These are phyloP conservation scores for Ceratocystis destructans DNA, from an alignment of 2,329 filamentous ascomycete genomes.

Conservation along the genomic window DNA sequence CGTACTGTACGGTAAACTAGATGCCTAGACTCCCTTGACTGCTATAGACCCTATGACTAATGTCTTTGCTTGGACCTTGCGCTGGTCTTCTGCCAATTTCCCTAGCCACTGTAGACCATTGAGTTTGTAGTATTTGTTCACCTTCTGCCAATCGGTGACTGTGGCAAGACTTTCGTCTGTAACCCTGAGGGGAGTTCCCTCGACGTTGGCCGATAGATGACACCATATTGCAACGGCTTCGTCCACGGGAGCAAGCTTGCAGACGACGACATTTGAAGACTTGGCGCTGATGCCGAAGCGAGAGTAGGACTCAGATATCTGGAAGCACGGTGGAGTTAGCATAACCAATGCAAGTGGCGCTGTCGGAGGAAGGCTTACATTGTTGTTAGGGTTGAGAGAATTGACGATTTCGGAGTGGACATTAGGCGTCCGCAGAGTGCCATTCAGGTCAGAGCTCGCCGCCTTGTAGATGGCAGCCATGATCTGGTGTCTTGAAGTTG, in stretches of 20 bases:
- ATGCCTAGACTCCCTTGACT: slow-evolving; percentile 39
- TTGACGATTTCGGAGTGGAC: slow-evolving; percentile 82
- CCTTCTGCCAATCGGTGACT: slow-evolving; percentile 50
- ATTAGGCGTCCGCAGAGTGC: slow-evolving; percentile 61
- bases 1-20: not conserved
- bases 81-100: slow-evolving; percentile 30
- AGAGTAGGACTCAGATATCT: slow-evolving; percentile 88
- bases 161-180: slow-evolving; percentile 47
- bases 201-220: slow-evolving; percentile 48
- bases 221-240: slow-evolving; percentile 33
- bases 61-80: slow-evolving; percentile 48
- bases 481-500: slow-evolving; percentile 56
- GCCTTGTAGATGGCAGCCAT: slow-evolving; percentile 66
- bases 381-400: slow-evolving; percentile 66
- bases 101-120: slow-evolving; percentile 44
- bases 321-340: slow-evolving; percentile 12
- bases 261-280: slow-evolving; percentile 59
- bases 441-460: slow-evolving; percentile 49
- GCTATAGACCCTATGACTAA: slow-evolving; percentile 67
- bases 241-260: slow-evolving; percentile 53
- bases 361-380: slow-evolving; percentile 36
- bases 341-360: not conserved
- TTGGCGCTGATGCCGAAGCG: slow-evolving; percentile 66
- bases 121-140: slow-evolving; percentile 80
- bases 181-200: slow-evolving; percentile 47